Evolutionary conservation across 2,329 filamentous ascomycete genomes (phyloP), one percentile per base, ranked within the genome.

Genomic region (Paracoccidioides brasiliensis): DNA sequence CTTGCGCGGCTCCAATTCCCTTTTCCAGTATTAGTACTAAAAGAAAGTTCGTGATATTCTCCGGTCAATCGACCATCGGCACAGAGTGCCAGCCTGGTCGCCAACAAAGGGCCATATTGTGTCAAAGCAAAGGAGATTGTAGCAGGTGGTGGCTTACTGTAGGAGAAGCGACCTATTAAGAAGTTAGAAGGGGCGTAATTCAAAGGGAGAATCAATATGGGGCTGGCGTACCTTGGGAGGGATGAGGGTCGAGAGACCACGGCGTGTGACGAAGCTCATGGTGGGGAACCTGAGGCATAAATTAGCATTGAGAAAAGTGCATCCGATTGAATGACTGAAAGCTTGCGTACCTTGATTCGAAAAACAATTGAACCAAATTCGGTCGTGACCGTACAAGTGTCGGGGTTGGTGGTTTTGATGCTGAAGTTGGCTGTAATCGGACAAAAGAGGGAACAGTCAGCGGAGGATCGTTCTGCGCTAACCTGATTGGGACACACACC

Each of bases 171-270:
- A 93, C 81, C 86, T 90, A 67, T 64, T 64, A 54, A 58, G 48
- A 54, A 59, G 64, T 78, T 70, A 78, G 76, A 63, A 68, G 67
- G 45, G 62, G 57, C 28, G 41, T 30, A 14, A 46, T 44, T 55
- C 37, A 32, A 10, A 33, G 37, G 28, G 38, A 52, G 28, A 42
- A 33, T 32, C 41, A 37, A 42, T 32, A 3, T 33, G 53, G 33
- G 37, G 52, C 32, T 50, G 58, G 58, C 79, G 66, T 79, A 95
- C 91, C 90, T 98, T 98, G 71, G 94, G 93, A 67, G 94, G 94
- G 69, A 98, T 96, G 76, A 98, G 86, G 80, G 94, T 95, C 73
- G 93, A 97, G 72, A 96, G 86, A 81, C 83, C 87, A 78, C 90
- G 85, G 77, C 87, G 88, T 70, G 84, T 82, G 70, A 94, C 81